Percentiles rank a stretch among this genome's conserved stretches.
These are phyloP conservation scores for Wickerhamomyces sp. DNA, from an alignment of 1,139 yeast species.

Conservation along the genomic window DNA sequence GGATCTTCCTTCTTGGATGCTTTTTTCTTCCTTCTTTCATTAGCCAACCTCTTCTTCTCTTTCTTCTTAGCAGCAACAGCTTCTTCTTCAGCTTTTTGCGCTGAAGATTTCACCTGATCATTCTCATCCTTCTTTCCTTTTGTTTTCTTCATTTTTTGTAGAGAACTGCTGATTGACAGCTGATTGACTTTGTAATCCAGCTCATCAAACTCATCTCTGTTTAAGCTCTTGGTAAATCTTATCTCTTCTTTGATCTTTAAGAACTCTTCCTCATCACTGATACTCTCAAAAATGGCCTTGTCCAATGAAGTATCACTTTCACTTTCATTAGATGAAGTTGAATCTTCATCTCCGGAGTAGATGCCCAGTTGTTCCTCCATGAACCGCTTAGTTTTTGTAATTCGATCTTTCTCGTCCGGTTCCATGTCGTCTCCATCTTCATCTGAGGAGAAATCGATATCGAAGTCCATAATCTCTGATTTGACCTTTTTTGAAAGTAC, in stretches of 20 bases:
- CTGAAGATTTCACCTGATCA: too few species aligned
- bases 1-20: neutral
- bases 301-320: neutral
- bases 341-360: neutral
- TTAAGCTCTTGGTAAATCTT: neutral
- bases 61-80: neutral
- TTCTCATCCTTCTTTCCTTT: too few species aligned
- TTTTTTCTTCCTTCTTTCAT: neutral
- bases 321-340: neutral
- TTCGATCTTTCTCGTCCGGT: neutral
- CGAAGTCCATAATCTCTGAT: conserved; percentile 18
- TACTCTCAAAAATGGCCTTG: neutral
- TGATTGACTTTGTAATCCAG: neutral
- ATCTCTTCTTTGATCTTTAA: conserved; percentile 6
- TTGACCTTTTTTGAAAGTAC: conserved; percentile 5
- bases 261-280: conserved; percentile 13
- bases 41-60: neutral
- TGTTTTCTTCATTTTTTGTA: neutral
- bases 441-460: conserved; percentile 13
- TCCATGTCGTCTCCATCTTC: conserved; percentile 4
- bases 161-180: neutral
- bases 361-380: neutral
- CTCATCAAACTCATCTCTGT: neutral
- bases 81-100: neutral
- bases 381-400: neutral